Evolutionary conservation across 2,329 filamentous ascomycete genomes (phyloP), one percentile per base, ranked within the genome.

Genomic region (Zymoseptoria crescenta): DNA sequence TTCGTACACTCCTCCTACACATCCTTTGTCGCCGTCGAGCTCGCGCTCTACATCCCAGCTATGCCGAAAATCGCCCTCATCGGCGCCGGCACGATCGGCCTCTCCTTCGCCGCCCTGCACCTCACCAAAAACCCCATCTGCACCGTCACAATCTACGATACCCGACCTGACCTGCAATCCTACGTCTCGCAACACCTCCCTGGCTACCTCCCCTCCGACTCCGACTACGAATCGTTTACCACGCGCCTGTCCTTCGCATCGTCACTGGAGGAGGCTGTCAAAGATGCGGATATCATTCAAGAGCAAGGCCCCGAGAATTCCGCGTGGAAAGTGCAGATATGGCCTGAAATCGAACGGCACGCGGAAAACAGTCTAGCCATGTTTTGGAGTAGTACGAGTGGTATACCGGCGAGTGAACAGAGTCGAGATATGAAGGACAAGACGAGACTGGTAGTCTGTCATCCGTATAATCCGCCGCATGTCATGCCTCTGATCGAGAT

Each of bases 401-500:
- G 83, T 0, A 84, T 85, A 28, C 76, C 80, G 0, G 80, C 82
- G 0, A 81, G 79, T 0, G 71, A 70, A 24, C 82, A 85, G 62
- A 70, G 70, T 8, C 59, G 61, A 16, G 62, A 73, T 3, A 79
- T 81, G 76, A 64, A 70, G 21, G 74, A 80, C 28, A 68, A 70
- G 54, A 61, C 68, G n/a, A 72, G 81, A 1, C 67, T 86, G 2
- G 62, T 85, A 0, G 79, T 85, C 1, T 81, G 83, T 3, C 83
- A 85, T 67, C 83, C 83, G 0, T 86, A 82, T 69, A 85, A 85
- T 57, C 83, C 81, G 21, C 83, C 83, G 1, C 81, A 85, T 62
- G 76, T 85, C 56, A 84, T 85, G 80, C 83, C 83, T 0, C 66
- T 86, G 1, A 70, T 85, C 2, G 83, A 86, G 67, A 73, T 85